Conservation (phyloP, 2,329 filamentous ascomycete genomes). For the Paramyrothecium roridum region DNA sequence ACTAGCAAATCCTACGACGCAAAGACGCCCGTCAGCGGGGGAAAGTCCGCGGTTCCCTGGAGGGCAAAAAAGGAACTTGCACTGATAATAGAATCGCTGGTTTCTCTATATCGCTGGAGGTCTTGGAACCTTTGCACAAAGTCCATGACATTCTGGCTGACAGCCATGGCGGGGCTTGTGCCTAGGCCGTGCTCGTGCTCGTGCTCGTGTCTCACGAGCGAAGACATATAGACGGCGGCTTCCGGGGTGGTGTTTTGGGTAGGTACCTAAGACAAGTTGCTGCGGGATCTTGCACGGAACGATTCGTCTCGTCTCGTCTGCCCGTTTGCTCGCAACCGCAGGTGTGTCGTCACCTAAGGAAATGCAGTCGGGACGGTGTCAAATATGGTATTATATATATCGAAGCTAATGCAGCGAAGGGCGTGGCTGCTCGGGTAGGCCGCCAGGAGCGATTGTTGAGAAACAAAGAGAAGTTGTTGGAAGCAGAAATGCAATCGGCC, state of each 20-base stretch:
- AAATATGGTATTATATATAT: too few relatives aligned
- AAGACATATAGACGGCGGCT: not conserved
- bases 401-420: too few relatives aligned
- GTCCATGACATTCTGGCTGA: conserved; percentile 31
- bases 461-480: too few relatives aligned
- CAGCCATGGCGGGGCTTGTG: conserved; percentile 16
- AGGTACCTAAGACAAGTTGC: too few relatives aligned
- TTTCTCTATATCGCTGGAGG: conserved; percentile 37
- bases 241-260: not conserved
- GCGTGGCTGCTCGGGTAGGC: too few relatives aligned
- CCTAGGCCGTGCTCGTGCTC: not conserved
- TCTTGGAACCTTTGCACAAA: conserved; percentile 45
- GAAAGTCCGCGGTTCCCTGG: not conserved
- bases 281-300: too few relatives aligned
- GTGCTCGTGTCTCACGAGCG: not conserved
- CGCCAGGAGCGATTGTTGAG: too few relatives aligned
- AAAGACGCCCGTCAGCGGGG: not conserved
- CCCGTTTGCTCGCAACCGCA: too few relatives aligned
- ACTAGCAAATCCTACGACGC: conserved; percentile 24
- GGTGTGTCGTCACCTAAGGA: too few relatives aligned
- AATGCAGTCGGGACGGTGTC: too few relatives aligned
- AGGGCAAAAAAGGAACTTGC: conserved; percentile 21
- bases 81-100: conserved; percentile 43
- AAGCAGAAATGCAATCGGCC: too few relatives aligned
- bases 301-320: too few relatives aligned